Conservation (phyloP, 805 yeast genomes). For the Helenozyma baotianmanensis region DNA sequence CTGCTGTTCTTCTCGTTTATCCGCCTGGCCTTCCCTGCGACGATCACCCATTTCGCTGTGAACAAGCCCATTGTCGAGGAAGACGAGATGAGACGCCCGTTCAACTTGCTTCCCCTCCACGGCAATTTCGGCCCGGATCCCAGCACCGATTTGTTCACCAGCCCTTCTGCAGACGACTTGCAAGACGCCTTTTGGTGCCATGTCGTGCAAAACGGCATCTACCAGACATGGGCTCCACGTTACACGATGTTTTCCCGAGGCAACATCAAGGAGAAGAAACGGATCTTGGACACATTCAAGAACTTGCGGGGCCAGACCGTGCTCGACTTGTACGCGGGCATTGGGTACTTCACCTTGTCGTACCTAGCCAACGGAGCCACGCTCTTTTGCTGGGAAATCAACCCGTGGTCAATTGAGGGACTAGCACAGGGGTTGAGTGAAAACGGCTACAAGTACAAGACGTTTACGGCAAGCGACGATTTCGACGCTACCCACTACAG, state of each 20-base stretch:
- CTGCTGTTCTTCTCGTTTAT: constrained; percentile 12
- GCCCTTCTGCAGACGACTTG: constrained; percentile 36
- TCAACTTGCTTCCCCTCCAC: constrained; percentile 50
- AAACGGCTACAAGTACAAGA: constrained; percentile 32
- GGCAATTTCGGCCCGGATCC: constrained; percentile 62
- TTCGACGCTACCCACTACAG: not conserved
- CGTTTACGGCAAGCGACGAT: constrained; percentile 4
- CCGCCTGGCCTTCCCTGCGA: constrained; percentile 3
- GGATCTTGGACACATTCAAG: constrained; percentile 47
- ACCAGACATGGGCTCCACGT: constrained; percentile 79
- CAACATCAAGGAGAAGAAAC: constrained; percentile 72
- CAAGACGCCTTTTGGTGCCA: constrained; percentile 65
- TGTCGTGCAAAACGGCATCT: constrained; percentile 65
- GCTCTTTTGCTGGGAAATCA: constrained; percentile 75
- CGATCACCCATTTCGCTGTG: constrained; percentile 58
- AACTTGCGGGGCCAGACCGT: constrained; percentile 40
- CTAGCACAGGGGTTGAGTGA: constrained; percentile 48
- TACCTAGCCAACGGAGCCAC: constrained; percentile 55
- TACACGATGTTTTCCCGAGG: constrained; percentile 89
- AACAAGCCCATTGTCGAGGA: constrained; percentile 60
- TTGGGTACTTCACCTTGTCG: constrained; percentile 76
- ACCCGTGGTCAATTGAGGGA: constrained; percentile 81
- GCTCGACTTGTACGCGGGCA: constrained; percentile 76
- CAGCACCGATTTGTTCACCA: constrained; percentile 15
- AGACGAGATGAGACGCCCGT: constrained; percentile 63